Base-by-base conservation (phyloP, 164 flowering plant species). In the Warburgia ugandensis region DNA sequence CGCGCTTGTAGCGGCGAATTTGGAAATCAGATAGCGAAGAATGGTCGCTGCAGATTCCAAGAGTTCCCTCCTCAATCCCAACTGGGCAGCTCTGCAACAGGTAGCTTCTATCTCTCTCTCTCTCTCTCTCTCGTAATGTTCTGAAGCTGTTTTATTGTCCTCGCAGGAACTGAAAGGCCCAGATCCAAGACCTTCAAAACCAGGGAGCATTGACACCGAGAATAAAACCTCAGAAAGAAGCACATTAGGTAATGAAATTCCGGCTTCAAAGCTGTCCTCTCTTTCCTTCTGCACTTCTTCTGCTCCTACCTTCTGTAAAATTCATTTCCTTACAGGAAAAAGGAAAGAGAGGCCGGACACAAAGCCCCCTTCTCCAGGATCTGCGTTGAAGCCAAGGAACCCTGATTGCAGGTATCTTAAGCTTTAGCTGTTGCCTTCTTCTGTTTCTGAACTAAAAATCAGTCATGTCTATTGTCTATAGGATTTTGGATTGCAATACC, bases 101-200 rank as follows among this genome's bases (percentile, higher is more conserved):
- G 43, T 39, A 16, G 16, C n/a, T n/a, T n/a, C 7, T 4, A 1
- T 14, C 43, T 39, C 19, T 39, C 43, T 16, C 43, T 39, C 43
- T 39, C 43, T 39, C 43, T 39, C 43, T 13, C 16, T 37, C 13
- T 37, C n/a, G n/a, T n/a, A n/a, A n/a, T n/a, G n/a, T n/a, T 6
- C 13, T 0, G 20, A 16, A 16, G 43, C 16, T 16, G 16, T 39
- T 13, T 39, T 8, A 16, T 13, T 14, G 16, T 2, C 19, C 43
- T 39, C 20, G 43, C 43, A 39, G 43, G 20, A 39, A 39, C 19
- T 39, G 43, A 39, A 39, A 13, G 20, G 16, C 43, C 43, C n/a
- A n/a, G n/a, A n/a, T n/a, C n/a, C n/a, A n/a, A n/a, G 13, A 9
- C 43, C 21, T 9, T 22, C 19, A 39, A 4, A 39, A 3, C 43